These are phyloP conservation scores for Parastagonospora avenae DNA, from an alignment of 2,329 filamentous ascomycete genomes.

Conservation along the genomic window DNA sequence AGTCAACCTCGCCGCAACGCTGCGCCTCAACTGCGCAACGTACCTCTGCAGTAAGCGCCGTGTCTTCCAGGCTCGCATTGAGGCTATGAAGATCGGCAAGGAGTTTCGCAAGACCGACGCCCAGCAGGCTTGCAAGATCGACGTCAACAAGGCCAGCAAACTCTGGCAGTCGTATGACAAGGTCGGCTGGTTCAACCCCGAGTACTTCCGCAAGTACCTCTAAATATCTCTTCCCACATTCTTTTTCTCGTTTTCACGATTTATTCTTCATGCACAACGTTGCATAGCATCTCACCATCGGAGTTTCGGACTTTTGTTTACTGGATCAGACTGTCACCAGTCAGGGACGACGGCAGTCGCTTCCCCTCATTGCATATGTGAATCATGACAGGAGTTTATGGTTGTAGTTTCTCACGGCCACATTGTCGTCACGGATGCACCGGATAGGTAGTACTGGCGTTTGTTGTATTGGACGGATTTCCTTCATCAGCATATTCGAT, in stretches of 20 bases:
- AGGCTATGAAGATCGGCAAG: slow-evolving; percentile 70
- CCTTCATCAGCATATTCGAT: slow-evolving; percentile 32
- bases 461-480: slow-evolving; percentile 19
- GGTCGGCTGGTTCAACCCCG: slow-evolving; percentile 77
- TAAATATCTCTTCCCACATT: slow-evolving; percentile 20
- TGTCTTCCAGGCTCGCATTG: slow-evolving; percentile 79
- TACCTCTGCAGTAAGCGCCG: slow-evolving; percentile 93
- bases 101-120: slow-evolving; percentile 95
- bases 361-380: slow-evolving; percentile 22
- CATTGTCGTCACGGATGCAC: neutral
- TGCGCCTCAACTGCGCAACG: slow-evolving; percentile 83
- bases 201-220: slow-evolving; percentile 55
- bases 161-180: slow-evolving; percentile 88
- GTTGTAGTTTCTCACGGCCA: neutral
- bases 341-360: slow-evolving; percentile 10
- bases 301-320: slow-evolving; percentile 21
- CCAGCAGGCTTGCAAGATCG: slow-evolving; percentile 96
- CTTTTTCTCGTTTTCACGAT: neutral
- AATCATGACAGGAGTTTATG: slow-evolving; percentile 38
- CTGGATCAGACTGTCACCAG: slow-evolving; percentile 19
- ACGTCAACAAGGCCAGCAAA: slow-evolving; percentile 96
- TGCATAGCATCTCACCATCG: slow-evolving; percentile 30
- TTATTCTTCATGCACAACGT: slow-evolving; percentile 20
- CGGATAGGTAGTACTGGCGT: slow-evolving; percentile 16
- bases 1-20: slow-evolving; percentile 72